Evolutionary conservation across 2,329 filamentous ascomycete genomes (phyloP).

Genomic region (Bertia moriformis): DNA sequence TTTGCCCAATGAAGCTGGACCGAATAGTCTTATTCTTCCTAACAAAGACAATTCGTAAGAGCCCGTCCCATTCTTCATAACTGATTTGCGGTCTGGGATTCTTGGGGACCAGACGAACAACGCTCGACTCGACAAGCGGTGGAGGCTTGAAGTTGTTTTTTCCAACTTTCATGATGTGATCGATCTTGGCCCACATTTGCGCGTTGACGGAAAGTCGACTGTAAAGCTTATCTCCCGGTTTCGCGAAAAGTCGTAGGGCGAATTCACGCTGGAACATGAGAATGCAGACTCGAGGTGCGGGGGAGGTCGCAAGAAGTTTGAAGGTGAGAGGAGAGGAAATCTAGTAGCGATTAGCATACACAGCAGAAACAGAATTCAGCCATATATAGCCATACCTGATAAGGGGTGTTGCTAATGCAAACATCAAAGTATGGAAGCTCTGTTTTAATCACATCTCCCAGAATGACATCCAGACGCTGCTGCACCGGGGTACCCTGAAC

Average conservation of each 20-base stretch:
- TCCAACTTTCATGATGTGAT: slow-evolving; percentile 77
- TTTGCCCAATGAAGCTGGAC: slow-evolving; percentile 69
- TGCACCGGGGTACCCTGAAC: slow-evolving; percentile 79
- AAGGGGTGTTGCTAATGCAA: slow-evolving; percentile 58
- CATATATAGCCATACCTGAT: slow-evolving; percentile 30
- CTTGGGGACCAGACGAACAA: slow-evolving; percentile 82
- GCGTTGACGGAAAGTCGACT: slow-evolving; percentile 82
- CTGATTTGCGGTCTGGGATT: slow-evolving; percentile 66
- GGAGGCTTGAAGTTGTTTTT: slow-evolving; percentile 94
- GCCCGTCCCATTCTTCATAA: slow-evolving; percentile 89
- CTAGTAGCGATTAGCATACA: slow-evolving; percentile 17
- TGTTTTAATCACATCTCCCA: slow-evolving; percentile 89
- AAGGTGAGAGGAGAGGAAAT: slow-evolving; percentile 89
- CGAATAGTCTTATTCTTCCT: slow-evolving; percentile 84
- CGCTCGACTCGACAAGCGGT: slow-evolving; percentile 79
- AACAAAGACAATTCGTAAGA: slow-evolving; percentile 69
- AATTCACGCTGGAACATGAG: slow-evolving; percentile 74
- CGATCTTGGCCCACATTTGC: slow-evolving; percentile 73
- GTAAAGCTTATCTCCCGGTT: slow-evolving; percentile 78
- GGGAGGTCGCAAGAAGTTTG: slow-evolving; percentile 56
- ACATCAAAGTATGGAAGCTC: slow-evolving; percentile 61
- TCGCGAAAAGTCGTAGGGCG: slow-evolving; percentile 75
- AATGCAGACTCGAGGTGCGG: slow-evolving; percentile 69
- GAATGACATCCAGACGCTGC: slow-evolving; percentile 70
- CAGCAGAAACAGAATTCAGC: neutral